Evolutionary conservation across 2,329 filamentous ascomycete species (phyloP).

Genomic region (Simplicillium aogashimaense): DNA sequence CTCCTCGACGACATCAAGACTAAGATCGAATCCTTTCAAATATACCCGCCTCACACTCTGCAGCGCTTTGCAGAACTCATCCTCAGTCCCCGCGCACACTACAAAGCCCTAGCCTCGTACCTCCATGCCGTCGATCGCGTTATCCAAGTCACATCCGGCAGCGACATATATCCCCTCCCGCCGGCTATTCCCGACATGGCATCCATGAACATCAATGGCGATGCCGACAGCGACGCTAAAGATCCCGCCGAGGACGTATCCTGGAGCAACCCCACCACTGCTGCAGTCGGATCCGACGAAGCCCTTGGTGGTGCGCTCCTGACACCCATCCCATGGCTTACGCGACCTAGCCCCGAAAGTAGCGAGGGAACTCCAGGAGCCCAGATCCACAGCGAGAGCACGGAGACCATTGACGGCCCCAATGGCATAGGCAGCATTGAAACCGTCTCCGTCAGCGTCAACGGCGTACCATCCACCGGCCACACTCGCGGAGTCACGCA

Average conservation of each 20-base stretch:
- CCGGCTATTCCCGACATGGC: slow-evolving; percentile 51
- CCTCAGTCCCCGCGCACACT: slow-evolving; percentile 65
- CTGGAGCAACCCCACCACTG: slow-evolving; percentile 36
- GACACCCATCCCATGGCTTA: slow-evolving; percentile 89
- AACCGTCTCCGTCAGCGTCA: slow-evolving; percentile 68
- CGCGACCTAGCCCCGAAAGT: slow-evolving; percentile 23
- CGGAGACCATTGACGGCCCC: slow-evolving; percentile 71
- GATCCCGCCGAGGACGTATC: slow-evolving; percentile 28
- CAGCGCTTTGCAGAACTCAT: slow-evolving; percentile 87
- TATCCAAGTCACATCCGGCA: slow-evolving; percentile 76
- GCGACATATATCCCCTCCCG: slow-evolving; percentile 74
- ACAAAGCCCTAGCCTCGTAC: slow-evolving; percentile 73
- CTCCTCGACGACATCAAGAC: slow-evolving; percentile 51
- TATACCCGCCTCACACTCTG: slow-evolving; percentile 79
- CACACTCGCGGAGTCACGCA: slow-evolving; percentile 58
- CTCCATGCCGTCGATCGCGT: slow-evolving; percentile 86
- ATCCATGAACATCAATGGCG: slow-evolving; percentile 51
- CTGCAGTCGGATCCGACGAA: slow-evolving; percentile 69
- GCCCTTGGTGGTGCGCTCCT: slow-evolving; percentile 81
- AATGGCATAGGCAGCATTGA: slow-evolving; percentile 72
- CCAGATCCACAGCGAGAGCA: slow-evolving; percentile 58
- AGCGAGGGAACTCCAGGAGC: slow-evolving; percentile 18
- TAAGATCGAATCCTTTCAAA: slow-evolving; percentile 59
- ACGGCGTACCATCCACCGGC: slow-evolving; percentile 50
- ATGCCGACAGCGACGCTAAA: slow-evolving; percentile 33